These are phyloP conservation scores for Boletus speciosus DNA, from an alignment of 768 basidiomycete species.

Conservation along the genomic window DNA sequence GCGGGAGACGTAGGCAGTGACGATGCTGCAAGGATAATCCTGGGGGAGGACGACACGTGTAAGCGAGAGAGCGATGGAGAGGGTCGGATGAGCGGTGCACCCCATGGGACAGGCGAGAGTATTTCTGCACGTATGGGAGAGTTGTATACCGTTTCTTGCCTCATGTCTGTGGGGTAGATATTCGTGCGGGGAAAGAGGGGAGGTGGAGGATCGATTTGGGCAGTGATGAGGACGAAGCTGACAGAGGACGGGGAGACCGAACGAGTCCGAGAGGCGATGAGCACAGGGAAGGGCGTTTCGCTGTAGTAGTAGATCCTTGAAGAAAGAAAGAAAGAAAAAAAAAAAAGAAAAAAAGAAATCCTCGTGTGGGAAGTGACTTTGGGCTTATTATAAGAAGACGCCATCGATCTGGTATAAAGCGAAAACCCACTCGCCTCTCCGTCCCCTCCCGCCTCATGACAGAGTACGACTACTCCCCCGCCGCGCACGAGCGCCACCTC, in stretches of 20 bases:
- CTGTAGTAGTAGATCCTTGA: no score
- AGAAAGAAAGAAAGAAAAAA: no score
- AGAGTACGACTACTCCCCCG: slow-evolving; percentile 60
- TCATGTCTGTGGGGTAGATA: slow-evolving; percentile 24
- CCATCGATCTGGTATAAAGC: slow-evolving; percentile 17
- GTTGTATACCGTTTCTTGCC: neutral
- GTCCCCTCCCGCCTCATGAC: slow-evolving; percentile 39
- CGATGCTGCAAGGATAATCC: neutral
- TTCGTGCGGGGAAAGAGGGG: slow-evolving; percentile 24
- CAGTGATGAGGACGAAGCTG: neutral
- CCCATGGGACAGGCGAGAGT: neutral
- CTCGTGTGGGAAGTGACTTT: neutral
- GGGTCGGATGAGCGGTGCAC: neutral
- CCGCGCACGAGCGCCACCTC: slow-evolving; percentile 45
- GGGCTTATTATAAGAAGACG: neutral
- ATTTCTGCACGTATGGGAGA: neutral
- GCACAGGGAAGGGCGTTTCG: no score
- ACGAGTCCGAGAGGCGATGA: neutral
- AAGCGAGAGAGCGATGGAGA: neutral
- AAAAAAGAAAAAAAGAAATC: neutral
- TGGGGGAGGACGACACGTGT: neutral
- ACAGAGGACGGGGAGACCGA: neutral
- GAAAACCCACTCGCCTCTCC: slow-evolving; percentile 4
- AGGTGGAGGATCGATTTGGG: no score
- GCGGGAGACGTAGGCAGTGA: neutral